A percentile compares a stretch with the other conserved stretches of the same genome.
These are phyloP conservation scores for Brettanomyces naardenensis DNA, from an alignment of 805 yeast species.

Conservation along the genomic window DNA sequence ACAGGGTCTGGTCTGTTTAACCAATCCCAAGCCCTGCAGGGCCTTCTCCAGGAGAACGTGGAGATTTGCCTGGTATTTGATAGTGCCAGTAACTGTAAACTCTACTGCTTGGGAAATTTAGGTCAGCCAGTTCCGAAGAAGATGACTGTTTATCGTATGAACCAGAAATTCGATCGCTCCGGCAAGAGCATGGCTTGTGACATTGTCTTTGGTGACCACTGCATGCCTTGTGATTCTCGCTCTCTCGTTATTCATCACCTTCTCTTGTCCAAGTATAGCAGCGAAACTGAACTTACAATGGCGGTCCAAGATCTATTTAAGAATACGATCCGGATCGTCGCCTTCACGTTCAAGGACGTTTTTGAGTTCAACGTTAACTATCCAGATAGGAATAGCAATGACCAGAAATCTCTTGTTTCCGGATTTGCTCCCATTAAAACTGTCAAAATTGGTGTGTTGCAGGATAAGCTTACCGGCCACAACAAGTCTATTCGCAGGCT, in stretches of 20 bases:
- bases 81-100: conserved; percentile 30
- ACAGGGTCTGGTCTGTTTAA: not conserved
- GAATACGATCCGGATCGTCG: conserved; percentile 28
- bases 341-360: conserved; percentile 23
- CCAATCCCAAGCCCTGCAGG: conserved; percentile 4
- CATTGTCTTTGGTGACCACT: conserved; percentile 18
- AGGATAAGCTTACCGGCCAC: conserved; percentile 75
- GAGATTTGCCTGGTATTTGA: conserved; percentile 38
- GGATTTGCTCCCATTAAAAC: not conserved
- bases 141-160: conserved; percentile 33
- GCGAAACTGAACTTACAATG: conserved; percentile 27
- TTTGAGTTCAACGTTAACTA: conserved; percentile 16
- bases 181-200: conserved; percentile 10
- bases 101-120: conserved; percentile 44
- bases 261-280: conserved; percentile 10
- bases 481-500: conserved; percentile 67
- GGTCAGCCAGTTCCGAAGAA: conserved; percentile 39
- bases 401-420: not conserved
- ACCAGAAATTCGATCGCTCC: conserved; percentile 11
- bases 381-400: not conserved
- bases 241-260: conserved; percentile 20
- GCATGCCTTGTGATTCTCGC: conserved; percentile 24
- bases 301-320: conserved; percentile 37
- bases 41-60: conserved; percentile 19
- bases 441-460: conserved; percentile 25